A percentile compares a stretch with the other conserved stretches of the same genome.
Conservation (phyloP, 2,329 filamentous ascomycete genomes). For the Tympanopsis confertula region DNA sequence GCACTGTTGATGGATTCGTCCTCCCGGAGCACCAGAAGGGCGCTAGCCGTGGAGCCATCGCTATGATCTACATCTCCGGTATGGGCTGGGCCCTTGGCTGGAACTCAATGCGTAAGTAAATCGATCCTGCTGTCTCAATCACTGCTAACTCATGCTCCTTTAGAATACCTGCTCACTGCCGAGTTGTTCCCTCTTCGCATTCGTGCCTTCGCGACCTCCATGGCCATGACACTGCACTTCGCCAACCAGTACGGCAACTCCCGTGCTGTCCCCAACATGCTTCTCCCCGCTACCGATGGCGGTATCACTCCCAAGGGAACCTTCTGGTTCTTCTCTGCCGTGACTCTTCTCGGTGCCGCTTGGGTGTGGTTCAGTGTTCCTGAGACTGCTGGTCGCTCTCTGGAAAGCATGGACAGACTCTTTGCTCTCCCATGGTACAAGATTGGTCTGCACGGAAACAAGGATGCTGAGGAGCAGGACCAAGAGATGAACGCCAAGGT, state of each 20-base stretch:
- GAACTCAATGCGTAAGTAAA: conserved; percentile 66
- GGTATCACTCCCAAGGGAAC: conserved; percentile 49
- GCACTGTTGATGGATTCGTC: conserved; percentile 31
- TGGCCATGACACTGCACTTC: conserved; percentile 71
- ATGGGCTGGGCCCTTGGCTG: conserved; percentile 61
- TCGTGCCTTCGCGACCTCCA: conserved; percentile 56
- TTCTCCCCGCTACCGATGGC: conserved; percentile 31
- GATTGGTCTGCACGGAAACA: conserved; percentile 50
- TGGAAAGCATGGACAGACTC: conserved; percentile 61
- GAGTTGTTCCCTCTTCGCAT: conserved; percentile 69
- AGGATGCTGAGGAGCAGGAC: conserved; percentile 35
- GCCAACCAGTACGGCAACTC: conserved; percentile 69
- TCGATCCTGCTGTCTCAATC: too few relatives aligned
- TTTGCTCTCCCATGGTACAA: conserved; percentile 66
- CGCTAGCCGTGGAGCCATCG: conserved; percentile 56
- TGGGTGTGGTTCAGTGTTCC: conserved; percentile 67
- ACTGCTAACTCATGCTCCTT: too few relatives aligned
- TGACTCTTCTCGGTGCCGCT: conserved; percentile 54
- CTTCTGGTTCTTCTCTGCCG: conserved; percentile 63
- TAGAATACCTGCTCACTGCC: conserved; percentile 61
- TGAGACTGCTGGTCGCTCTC: conserved; percentile 54
- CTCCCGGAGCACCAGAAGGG: conserved; percentile 35
- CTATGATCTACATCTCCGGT: conserved; percentile 62
- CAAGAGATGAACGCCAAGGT: conserved; percentile 30
- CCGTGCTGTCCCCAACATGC: conserved; percentile 65